A percentile compares a stretch with the other conserved stretches of the same genome.
Conservation (phyloP, 371 early-diverging fungal genomes). For the Mucor sp. region DNA sequence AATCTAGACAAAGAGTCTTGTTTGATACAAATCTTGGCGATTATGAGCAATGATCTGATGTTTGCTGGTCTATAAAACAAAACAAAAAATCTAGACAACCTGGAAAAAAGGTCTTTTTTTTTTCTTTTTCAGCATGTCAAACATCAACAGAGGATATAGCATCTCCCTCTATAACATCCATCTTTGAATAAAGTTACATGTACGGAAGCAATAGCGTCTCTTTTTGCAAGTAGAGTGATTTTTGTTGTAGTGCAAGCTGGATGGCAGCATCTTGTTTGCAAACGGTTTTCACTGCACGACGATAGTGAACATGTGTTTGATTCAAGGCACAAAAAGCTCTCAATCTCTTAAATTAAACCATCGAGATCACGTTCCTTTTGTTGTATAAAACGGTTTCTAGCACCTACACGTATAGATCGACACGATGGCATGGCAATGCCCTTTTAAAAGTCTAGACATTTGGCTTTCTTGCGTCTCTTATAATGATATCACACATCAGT, state of each 20-base stretch:
- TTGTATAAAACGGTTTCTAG: background rate
- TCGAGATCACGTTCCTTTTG: background rate
- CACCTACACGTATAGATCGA: background rate
- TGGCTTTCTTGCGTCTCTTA: background rate
- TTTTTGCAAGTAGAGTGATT: too few species aligned
- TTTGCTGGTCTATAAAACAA: background rate
- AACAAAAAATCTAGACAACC: slow-evolving; percentile 1
- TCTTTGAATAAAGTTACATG: background rate
- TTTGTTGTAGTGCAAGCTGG: too few species aligned
- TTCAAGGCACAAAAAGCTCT: background rate
- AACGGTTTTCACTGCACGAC: background rate
- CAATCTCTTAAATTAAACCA: background rate
- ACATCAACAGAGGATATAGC: background rate
- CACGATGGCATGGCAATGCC: background rate
- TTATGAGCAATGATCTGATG: background rate
- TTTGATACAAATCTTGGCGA: background rate
- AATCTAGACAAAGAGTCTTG: background rate
- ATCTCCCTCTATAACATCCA: background rate
- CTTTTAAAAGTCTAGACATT: background rate
- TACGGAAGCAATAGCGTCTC: too few species aligned
- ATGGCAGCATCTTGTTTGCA: too few species aligned
- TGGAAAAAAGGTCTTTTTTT: background rate
- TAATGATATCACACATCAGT: background rate
- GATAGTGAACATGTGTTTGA: background rate
- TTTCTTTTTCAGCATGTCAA: too few species aligned